Evolutionary conservation across 768 basidiomycete species (phyloP), one percentile per base, ranked within the genome.

Genomic region (Suillus decipiens): DNA sequence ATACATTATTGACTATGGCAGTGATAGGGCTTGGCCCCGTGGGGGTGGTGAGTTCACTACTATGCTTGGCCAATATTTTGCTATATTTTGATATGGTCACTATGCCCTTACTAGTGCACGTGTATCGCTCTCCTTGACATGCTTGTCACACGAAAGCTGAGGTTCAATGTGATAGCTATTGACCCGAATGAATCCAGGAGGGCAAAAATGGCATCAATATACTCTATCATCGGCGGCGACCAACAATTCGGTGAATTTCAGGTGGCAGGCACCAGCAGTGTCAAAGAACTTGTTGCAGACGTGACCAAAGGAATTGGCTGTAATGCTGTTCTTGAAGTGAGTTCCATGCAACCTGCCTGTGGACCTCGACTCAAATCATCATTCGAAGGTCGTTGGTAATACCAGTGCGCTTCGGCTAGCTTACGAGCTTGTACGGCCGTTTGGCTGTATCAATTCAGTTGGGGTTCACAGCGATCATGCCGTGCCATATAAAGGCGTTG

Each of bases 21-120:
- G 77, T 93, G 37, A 75, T 93, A 22, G 92, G 91, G 4, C 78
- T 93, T 58, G 92, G 92, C 8, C 92, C 92, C 19, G 92, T 93
- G 11, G 92, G 92, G 24, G 75, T 92, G 63, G 84, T 86, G 67
- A 55, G 81, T 67, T 33, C 33, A 28, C 36, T 59, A 34, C 36
- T 57, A 1, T 57, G 24, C 59, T 62, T 63, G 39, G 41, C 37
- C 11, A 59, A 43, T 50, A 33, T 50, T 54, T 56, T 28, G 45
- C 19, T 19, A 19, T 37, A 33, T 42, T 12, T 55, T 34, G 31
- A 37, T n/a, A 11, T 22, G 41, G 39, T 14, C n/a, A 11, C 11
- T 51, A 39, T 24, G 55, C 24, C 33, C 14, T 51, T 45, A 64
- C 12, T 37, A 84, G 82, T 93, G 90, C 65, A 81, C 89, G 2